These are phyloP conservation scores for Piromyces sp. DNA, from an alignment of 192 early-diverging fungal genomes.

Conservation along the genomic window DNA sequence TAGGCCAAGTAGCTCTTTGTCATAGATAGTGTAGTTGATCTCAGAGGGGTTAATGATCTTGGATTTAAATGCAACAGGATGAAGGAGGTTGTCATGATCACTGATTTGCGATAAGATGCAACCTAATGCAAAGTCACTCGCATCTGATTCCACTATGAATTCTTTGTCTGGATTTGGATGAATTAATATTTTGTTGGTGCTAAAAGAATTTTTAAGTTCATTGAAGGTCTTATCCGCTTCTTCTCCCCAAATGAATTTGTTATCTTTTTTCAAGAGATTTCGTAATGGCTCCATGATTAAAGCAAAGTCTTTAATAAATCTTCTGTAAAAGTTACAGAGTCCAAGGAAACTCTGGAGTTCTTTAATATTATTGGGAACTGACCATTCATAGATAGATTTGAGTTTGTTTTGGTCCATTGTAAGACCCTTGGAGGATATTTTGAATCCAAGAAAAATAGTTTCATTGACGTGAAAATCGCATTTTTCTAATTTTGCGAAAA, in stretches of 20 bases:
- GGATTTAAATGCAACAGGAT: too few species aligned
- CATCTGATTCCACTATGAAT: conserved; percentile 14
- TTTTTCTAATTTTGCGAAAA: conserved; percentile 19
- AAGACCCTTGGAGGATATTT: conserved; percentile 14
- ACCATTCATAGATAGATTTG: conserved; percentile 6
- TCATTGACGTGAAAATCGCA: conserved; percentile 6
- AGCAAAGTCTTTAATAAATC: conserved; percentile 10
- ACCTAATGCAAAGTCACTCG: conserved; percentile 5
- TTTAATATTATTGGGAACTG: conserved; percentile 1
- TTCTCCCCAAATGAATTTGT: not conserved
- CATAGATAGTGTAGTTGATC: too few species aligned
- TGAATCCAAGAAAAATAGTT: conserved; percentile 4
- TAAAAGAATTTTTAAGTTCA: conserved; percentile 8
- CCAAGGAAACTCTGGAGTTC: conserved; percentile 10
- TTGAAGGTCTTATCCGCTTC: conserved; percentile 4
- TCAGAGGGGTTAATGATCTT: too few species aligned
- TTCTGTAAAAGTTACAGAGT: conserved; percentile 14
- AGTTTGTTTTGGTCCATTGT: conserved; percentile 12
- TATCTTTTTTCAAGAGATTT: conserved; percentile 1
- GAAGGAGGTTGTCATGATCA: too few species aligned
- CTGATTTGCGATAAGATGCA: too few species aligned
- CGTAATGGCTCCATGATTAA: conserved; percentile 4
- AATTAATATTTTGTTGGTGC: conserved; percentile 9
- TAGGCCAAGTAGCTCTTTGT: too few species aligned
- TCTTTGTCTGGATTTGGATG: conserved; percentile 9